Conservation (phyloP, 495 filamentous ascomycete genomes). For the Penicillium cinerascens region DNA sequence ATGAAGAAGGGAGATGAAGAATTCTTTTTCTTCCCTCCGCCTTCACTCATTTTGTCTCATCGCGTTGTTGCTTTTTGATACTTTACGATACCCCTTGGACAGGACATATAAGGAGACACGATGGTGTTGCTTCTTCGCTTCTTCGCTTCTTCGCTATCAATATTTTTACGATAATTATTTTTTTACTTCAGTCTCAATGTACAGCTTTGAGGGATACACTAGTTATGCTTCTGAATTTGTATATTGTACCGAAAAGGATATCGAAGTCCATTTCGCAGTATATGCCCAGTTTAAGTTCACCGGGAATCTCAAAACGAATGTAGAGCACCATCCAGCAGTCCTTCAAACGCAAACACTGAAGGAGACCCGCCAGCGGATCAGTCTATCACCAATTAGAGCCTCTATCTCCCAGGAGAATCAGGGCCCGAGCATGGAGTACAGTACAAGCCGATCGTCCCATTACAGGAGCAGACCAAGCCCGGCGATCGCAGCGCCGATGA, state of each 20-base stretch:
- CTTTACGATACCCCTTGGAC: not conserved
- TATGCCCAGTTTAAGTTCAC: conserved; percentile 1
- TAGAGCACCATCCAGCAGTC: conserved; percentile 4
- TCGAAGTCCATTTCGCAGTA: conserved; percentile 22
- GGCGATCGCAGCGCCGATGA: conserved; percentile 14
- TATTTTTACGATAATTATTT: not conserved
- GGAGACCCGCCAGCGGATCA: conserved; percentile 1
- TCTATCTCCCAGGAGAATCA: not conserved
- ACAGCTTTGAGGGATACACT: not conserved
- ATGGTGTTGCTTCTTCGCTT: not conserved
- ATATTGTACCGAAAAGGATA: conserved; percentile 11
- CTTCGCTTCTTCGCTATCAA: not conserved
- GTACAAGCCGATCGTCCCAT: not conserved
- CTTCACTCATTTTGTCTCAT: not conserved
- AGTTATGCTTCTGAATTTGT: too few species aligned
- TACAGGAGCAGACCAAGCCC: conserved; percentile 23
- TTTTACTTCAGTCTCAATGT: not conserved
- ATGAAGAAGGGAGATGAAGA: not conserved
- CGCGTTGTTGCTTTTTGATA: not conserved
- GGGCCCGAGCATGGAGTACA: not conserved
- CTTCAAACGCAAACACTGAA: not conserved
- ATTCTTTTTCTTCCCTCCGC: not conserved
- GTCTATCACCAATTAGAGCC: not conserved
- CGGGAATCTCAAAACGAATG: conserved; percentile 9
- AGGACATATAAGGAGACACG: not conserved